Evolutionary conservation across 768 basidiomycete genomes (phyloP).

Genomic region (Inosperma sp.): DNA sequence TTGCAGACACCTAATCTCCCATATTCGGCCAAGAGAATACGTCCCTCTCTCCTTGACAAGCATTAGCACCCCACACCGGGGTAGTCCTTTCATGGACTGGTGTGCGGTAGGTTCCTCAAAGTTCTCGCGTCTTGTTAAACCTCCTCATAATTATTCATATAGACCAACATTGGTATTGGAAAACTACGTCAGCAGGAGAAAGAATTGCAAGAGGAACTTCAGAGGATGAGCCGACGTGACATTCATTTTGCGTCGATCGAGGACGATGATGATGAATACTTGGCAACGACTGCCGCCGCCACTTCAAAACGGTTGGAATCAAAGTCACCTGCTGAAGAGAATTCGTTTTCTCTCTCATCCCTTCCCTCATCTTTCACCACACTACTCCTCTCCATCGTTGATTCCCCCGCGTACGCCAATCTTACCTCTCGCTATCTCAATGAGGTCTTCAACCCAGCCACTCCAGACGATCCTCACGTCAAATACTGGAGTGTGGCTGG

Average conservation of each 20-base stretch:
- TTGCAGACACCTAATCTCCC: constrained; percentile 87
- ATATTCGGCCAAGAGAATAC: constrained; percentile 75
- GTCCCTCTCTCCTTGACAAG: constrained; percentile 83
- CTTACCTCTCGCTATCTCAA: constrained; percentile 82
- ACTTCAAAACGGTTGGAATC: neutral
- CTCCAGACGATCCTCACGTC: constrained; percentile 73
- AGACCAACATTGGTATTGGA: constrained; percentile 93
- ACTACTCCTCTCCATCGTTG: constrained; percentile 80
- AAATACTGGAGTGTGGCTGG: constrained; percentile 92
- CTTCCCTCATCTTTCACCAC: constrained; percentile 84
- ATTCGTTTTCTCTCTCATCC: constrained; percentile 48
- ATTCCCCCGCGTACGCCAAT: constrained; percentile 95
- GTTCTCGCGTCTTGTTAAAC: neutral
- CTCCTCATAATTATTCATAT: constrained; percentile 3
- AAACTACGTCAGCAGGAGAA: constrained; percentile 44
- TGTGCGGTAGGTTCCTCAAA: constrained; percentile 61
- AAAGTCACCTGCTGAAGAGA: neutral
- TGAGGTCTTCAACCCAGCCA: constrained; percentile 74
- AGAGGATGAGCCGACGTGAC: constrained; percentile 7
- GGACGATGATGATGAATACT: constrained; percentile 11
- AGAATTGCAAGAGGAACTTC: constrained; percentile 21
- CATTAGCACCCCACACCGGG: constrained; percentile 90
- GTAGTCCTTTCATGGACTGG: constrained; percentile 99
- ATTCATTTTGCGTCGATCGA: constrained; percentile 5
- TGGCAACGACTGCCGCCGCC: constrained; percentile 2